phyloP scores from a whole-genome alignment of 139 green algal species.

The Micractinium conductrix region DNA sequence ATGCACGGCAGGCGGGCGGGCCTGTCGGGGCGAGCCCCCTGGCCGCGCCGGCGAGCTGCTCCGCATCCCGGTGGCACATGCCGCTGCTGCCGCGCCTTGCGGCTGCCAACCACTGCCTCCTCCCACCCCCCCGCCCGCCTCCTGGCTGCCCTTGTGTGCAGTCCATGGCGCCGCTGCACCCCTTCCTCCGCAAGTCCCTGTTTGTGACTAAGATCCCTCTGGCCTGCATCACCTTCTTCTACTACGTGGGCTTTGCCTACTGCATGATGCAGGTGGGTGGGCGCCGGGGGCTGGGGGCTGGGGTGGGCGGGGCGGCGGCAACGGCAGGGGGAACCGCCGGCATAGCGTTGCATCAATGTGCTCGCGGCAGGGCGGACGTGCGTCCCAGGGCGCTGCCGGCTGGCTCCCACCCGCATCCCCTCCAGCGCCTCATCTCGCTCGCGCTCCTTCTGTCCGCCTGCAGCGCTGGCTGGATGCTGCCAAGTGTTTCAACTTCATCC shows the following conservation, averaged over 20 bases:
- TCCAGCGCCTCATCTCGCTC: background rate
- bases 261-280: background rate
- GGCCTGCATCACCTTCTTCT: slow-evolving; percentile 92
- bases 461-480: slow-evolving; percentile 88
- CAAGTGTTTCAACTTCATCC: slow-evolving; percentile 86
- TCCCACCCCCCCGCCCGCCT: background rate
- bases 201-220: slow-evolving; percentile 82
- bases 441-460: slow-evolving; percentile 73
- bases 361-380: too few relatives aligned
- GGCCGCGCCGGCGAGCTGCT: too few relatives aligned
- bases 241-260: slow-evolving; percentile 74
- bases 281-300: background rate
- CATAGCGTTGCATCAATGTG: too few relatives aligned
- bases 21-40: too few relatives aligned
- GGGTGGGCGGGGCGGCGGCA: background rate
- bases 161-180: slow-evolving; percentile 55
- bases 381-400: too few relatives aligned
- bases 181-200: slow-evolving; percentile 71
- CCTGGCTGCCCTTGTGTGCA: background rate
- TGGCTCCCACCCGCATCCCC: too few relatives aligned
- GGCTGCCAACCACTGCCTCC: background rate
- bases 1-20: background rate
- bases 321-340: too few relatives aligned
- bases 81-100: background rate
- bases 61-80: background rate